Percentiles rank a stretch among this genome's conserved stretches.
phyloP scores from a whole-genome alignment of 2,329 filamentous ascomycete species.

The Talaromyces sp. region DNA sequence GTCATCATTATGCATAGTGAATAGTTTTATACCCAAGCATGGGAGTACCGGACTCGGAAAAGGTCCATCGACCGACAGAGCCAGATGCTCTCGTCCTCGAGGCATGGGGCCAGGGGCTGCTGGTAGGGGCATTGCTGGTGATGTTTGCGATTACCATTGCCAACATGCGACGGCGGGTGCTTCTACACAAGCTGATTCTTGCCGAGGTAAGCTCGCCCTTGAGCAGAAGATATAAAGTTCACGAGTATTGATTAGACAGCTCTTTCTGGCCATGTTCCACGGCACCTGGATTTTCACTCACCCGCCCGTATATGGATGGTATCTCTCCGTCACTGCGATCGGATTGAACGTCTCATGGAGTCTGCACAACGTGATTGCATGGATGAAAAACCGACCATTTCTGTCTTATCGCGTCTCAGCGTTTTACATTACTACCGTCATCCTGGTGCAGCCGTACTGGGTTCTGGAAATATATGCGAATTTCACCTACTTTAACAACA shows the following conservation, averaged over 20 bases:
- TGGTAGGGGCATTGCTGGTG: constrained; percentile 47
- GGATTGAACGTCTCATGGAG: constrained; percentile 59
- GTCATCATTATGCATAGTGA: not conserved
- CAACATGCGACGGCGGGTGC: constrained; percentile 47
- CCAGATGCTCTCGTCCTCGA: constrained; percentile 39
- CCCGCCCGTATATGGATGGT: constrained; percentile 57
- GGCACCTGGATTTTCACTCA: constrained; percentile 57
- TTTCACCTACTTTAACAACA: constrained; percentile 58
- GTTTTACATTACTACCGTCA: constrained; percentile 56
- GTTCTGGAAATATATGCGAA: constrained; percentile 61
- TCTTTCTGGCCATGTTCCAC: constrained; percentile 53
- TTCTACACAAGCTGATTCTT: constrained; percentile 49
- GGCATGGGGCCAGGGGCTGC: constrained; percentile 46
- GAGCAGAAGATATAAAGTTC: not conserved
- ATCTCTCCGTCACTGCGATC: constrained; percentile 54
- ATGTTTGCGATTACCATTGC: constrained; percentile 46
- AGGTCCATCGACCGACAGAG: constrained; percentile 18
- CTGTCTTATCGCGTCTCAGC: constrained; percentile 46
- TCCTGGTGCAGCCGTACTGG: constrained; percentile 60
- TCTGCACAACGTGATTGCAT: constrained; percentile 62
- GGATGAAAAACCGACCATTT: constrained; percentile 62
- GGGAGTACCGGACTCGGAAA: constrained; percentile 4
- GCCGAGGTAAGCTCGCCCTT: constrained; percentile 40
- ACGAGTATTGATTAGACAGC: constrained; percentile 27
- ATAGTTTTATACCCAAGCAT: not conserved